Base-by-base conservation (phyloP, 192 early-diverging fungal species). In the Backusella westeae region DNA sequence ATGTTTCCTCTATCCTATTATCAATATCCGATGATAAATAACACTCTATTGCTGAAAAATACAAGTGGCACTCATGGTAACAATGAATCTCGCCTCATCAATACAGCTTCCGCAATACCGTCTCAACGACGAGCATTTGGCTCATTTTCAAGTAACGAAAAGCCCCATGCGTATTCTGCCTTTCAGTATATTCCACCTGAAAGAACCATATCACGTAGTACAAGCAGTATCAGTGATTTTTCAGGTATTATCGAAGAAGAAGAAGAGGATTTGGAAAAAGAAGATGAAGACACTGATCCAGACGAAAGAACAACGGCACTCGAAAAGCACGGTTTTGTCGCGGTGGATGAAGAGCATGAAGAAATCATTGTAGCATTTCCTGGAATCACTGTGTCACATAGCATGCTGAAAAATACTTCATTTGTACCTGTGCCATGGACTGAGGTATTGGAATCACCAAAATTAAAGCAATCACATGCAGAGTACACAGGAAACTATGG, bases 361-460 rank as follows among this genome's bases (percentile, higher is more conserved):
- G 73, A 79, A 53, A 79, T 75, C 7, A 19, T 79, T 15, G 71
- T 79, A 12, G 68, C 71, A 9, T 79, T 79, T 35, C 68, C 78
- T 34, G 72, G 67, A 10, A 42, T 69, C 17, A 34, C 66, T n/a
- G 6, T 44, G 10, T 68, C 63, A 12, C 29, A 56, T 19, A 63
- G 26, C 10, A 32, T 70, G 34, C 49, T 79, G 38, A 73, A 79
- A 52, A 52, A 68, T 73, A n/a, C 36, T 7, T 79, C 69, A 8
- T 75, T 74, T 41, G 49, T 26, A 10, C 38, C 72, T 9, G 78
- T 79, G 9, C 52, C 72, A 56, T 79, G 78, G 78, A 34, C 74
- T 19, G 78, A 79, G 39, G 41, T 38, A 36, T 49, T 34, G 14
- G 36, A 21, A 39, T 26, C 41, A 35, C 21, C 35, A 32, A 34